Base-by-base conservation (phyloP, 208 protist species). In the Crithidia expoeki region DNA sequence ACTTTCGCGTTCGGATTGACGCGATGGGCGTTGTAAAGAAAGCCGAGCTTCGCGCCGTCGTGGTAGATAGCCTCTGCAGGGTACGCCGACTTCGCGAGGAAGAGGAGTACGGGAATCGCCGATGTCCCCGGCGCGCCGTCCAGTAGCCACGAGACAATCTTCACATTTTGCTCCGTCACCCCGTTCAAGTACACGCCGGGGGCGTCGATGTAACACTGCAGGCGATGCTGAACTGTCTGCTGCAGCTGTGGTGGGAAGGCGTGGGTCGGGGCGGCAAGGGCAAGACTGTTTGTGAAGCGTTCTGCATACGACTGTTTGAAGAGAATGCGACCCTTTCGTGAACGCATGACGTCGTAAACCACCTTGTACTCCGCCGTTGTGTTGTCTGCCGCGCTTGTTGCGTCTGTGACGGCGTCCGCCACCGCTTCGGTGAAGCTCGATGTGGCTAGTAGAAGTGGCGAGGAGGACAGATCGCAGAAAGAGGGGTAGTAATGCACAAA, bases 321-420 rank as follows among this genome's bases (percentile, higher is more conserved):
- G 25, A 90, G 61, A 7, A 92, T 77, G 1, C 32, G 27, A 0
- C 49, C 30, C 19, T 81, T 33, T 30, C 75, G 71, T 10, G 86
- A 73, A 12, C 88, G 83, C 85, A 94, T 91, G 7, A 94, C 80
- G 68, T 94, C 90, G 60, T 96, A 96, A 17, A 96, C 62, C 10
- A 93, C 53, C 38, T 68, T 71, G 57, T 77, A 86, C 33, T 30
- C 25, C 21, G 4, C 33, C 52, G 36, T 4, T 1, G 63, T 30
- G 27, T 12, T 27, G 19, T 33, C 57, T 34, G 38, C 28, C 7
- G 19, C 33, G 27, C 47, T 7, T 14, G 38, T 14, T 7, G 14
- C 38, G 14, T 44, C 38, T 53, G 9, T 28, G n/a, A n/a, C n/a
- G n/a, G n/a, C 30, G 23, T 4, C 40, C 4, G 46, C 30, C 6